Percentiles rank a stretch among this genome's conserved stretches.
phyloP scores from a whole-genome alignment of 2,329 filamentous ascomycete genomes.

The Penicillium crustosum region DNA sequence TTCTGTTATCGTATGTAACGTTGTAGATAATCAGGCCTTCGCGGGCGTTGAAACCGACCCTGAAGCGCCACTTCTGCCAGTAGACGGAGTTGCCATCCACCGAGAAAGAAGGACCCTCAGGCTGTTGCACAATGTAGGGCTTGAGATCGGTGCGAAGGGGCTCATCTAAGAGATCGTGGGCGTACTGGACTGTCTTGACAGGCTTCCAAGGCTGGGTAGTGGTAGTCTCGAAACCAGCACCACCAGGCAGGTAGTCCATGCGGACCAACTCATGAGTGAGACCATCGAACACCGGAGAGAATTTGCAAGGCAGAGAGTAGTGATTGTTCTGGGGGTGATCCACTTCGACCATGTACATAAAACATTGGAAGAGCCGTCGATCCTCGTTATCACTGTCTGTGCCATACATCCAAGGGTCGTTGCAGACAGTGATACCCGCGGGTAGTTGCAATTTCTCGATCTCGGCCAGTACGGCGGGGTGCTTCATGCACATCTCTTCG shows the following conservation, averaged over 20 bases:
- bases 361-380: slow-evolving; percentile 43
- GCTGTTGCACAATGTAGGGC: slow-evolving; percentile 63
- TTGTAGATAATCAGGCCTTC: slow-evolving; percentile 69
- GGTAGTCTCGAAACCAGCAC: slow-evolving; percentile 59
- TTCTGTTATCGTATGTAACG: slow-evolving; percentile 62
- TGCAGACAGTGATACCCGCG: slow-evolving; percentile 56
- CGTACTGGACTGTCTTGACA: slow-evolving; percentile 51
- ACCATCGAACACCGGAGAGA: slow-evolving; percentile 53
- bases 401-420: slow-evolving; percentile 70
- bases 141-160: slow-evolving; percentile 62
- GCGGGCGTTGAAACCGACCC: slow-evolving; percentile 61
- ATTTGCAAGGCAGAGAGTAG: slow-evolving; percentile 39
- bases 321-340: slow-evolving; percentile 41
- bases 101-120: slow-evolving; percentile 63
- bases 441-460: slow-evolving; percentile 61
- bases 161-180: slow-evolving; percentile 65
- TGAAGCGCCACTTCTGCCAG: slow-evolving; percentile 68
- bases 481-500: slow-evolving; percentile 55
- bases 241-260: slow-evolving; percentile 69
- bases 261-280: slow-evolving; percentile 64
- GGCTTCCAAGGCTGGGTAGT: slow-evolving; percentile 59
- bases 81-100: slow-evolving; percentile 57
- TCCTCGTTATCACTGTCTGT: slow-evolving; percentile 41
- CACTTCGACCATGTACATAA: slow-evolving; percentile 39
- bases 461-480: slow-evolving; percentile 57